A percentile compares a stretch with the other conserved stretches of the same genome.
Evolutionary conservation across 225 moss, liverwort and hornwort species (phyloP).

Genomic region (Physcomitrellopsis africana): DNA sequence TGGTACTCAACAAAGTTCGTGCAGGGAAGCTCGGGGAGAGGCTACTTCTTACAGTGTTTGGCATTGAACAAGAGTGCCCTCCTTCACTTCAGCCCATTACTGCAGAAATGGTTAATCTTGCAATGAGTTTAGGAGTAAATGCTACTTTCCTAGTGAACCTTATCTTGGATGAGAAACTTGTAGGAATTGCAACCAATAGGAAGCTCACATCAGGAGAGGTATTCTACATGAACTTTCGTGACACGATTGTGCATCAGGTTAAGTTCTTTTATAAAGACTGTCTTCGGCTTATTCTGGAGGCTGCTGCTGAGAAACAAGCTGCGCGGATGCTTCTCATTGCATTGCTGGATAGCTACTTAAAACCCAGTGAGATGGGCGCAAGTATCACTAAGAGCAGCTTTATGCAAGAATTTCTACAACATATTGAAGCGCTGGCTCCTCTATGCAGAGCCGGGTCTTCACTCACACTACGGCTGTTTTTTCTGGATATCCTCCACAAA

Average conservation of each 20-base stretch:
- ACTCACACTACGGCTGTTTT: conserved; percentile 66
- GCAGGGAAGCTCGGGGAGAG: conserved; percentile 69
- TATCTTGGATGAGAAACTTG: conserved; percentile 57
- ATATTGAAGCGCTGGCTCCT: conserved; percentile 62
- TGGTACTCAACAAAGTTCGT: conserved; percentile 58
- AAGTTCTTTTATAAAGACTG: conserved; percentile 75
- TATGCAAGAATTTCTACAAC: conserved; percentile 60
- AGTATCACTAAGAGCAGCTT: conserved; percentile 71
- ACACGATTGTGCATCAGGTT: conserved; percentile 70
- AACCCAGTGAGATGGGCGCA: conserved; percentile 43
- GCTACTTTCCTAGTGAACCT: conserved; percentile 60
- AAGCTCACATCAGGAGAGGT: conserved; percentile 69
- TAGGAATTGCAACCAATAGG: conserved; percentile 49
- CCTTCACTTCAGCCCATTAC: conserved; percentile 76
- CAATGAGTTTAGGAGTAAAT: conserved; percentile 66
- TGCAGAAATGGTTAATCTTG: conserved; percentile 76
- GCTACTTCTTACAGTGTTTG: conserved; percentile 59
- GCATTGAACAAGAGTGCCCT: conserved; percentile 78
- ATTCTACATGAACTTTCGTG: conserved; percentile 91
- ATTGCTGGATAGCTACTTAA: conserved; percentile 71
- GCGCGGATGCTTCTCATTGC: conserved; percentile 73
- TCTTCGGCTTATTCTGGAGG: conserved; percentile 52
- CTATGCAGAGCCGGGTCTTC: conserved; percentile 44
- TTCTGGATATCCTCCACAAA: conserved; percentile 78
- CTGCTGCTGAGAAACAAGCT: conserved; percentile 56